Evolutionary conservation across 805 yeast species (phyloP), one percentile per base, ranked within the genome.

Genomic region (Maudiozyma turicensis): DNA sequence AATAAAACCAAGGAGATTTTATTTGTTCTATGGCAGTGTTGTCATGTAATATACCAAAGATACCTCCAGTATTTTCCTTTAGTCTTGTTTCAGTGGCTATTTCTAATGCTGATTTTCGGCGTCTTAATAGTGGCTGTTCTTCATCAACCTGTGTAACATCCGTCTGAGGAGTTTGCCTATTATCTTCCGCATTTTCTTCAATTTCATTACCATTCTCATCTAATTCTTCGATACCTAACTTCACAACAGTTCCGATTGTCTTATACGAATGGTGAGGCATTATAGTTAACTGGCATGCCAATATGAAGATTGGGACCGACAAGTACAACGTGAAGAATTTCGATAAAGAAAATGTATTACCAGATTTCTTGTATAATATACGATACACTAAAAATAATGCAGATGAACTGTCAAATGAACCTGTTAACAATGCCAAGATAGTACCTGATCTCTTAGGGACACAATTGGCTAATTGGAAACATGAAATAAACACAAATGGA

Each of bases 341-440:
- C 20, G 71, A 61, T 9, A 88, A 60, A 0, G 79, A 58, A 33
- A 59, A 44, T 8, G 56, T 52, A 1, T 52, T 48, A 13, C 47
- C 40, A 37, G 53, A 48, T 15, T 60, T 61, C 53, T 78, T 80
- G 65, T 85, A 89, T 10, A 76, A 58, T 14, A 88, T 52, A 57
- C 95, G 71, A 69, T 89, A 91, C 9, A 77, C 57, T 56, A 88
- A 71, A 61, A 90, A 90, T 44, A 90, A 74, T 0, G 95, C 96
- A n/a, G 95, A 81, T 1, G 95, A 86, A 0, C 95, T 76, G 65
- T 91, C 97, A 61, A 90, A 89, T 0, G 96, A 89, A n/a, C 97
- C 97, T 0, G 96, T 87, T 46, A 90, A 68, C 14, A 87, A 66
- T 0, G 96, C 95, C 55, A 89, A 68, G 20, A 89, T 73, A 43